These are phyloP conservation scores for Heliamphora exappendiculata DNA, from an alignment of 148 eudicot genomes.

Conservation along the genomic window DNA sequence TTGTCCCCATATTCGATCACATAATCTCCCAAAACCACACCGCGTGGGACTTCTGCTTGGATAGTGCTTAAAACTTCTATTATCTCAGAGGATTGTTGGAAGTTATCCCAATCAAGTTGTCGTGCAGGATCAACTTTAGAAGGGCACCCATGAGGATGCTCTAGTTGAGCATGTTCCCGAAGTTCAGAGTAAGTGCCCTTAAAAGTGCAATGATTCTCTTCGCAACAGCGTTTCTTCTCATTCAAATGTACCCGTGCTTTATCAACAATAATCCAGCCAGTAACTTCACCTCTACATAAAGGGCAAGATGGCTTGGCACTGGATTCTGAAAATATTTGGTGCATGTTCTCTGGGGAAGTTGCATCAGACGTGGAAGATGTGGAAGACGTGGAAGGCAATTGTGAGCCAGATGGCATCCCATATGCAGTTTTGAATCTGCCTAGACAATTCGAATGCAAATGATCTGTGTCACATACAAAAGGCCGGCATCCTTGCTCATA, in stretches of 20 bases:
- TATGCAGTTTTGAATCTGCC: conserved; percentile 78
- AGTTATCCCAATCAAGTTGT: conserved; percentile 92
- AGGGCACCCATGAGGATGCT: conserved; percentile 82
- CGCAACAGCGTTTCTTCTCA: conserved; percentile 66
- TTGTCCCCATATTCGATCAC: conserved; percentile 96
- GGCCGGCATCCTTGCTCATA: conserved; percentile 79
- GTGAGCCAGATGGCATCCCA: conserved; percentile 43
- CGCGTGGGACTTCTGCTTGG: conserved; percentile 88
- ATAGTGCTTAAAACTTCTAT: conserved; percentile 89
- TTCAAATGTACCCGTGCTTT: conserved; percentile 53
- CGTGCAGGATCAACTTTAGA: conserved; percentile 82
- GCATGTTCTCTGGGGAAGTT: conserved; percentile 23
- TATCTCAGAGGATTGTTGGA: conserved; percentile 91
- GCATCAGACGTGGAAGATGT: conserved; percentile 26
- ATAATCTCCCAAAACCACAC: conserved; percentile 94
- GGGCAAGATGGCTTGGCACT: conserved; percentile 69
- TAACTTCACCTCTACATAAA: conserved; percentile 83
- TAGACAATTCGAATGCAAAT: conserved; percentile 91
- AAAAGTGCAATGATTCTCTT: conserved; percentile 60
- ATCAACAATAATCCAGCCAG: conserved; percentile 65
- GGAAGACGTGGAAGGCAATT: conserved; percentile 32
- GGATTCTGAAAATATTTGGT: conserved; percentile 21
- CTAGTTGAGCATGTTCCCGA: conserved; percentile 64
- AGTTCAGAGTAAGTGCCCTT: conserved; percentile 69
- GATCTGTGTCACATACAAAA: conserved; percentile 83